These are phyloP conservation scores for Phaseolus lunatus DNA, from an alignment of 306 rosid species.

Conservation along the genomic window DNA sequence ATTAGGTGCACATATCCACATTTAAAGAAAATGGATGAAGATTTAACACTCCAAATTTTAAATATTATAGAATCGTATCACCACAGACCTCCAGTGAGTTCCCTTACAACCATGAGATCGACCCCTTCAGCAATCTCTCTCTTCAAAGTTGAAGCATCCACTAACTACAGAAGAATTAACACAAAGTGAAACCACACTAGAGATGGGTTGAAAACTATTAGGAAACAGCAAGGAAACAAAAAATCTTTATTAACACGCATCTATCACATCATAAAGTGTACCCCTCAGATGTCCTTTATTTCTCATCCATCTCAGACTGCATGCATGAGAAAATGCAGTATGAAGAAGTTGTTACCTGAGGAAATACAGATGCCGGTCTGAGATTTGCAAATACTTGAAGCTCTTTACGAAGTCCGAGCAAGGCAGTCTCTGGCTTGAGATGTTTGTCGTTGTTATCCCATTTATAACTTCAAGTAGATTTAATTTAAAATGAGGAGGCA, in stretches of 20 bases:
- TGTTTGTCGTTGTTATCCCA: slow-evolving; percentile 83
- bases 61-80: slow-evolving; percentile 9
- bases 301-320: too few species aligned
- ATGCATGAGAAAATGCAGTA: neutral
- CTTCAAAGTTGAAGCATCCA: slow-evolving; percentile 93
- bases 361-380: slow-evolving; percentile 80
- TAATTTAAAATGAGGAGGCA: too few species aligned
- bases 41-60: neutral
- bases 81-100: slow-evolving; percentile 90
- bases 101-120: slow-evolving; percentile 93
- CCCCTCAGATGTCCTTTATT: too few species aligned
- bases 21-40: slow-evolving; percentile 7
- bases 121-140: slow-evolving; percentile 88
- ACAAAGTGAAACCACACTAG: neutral
- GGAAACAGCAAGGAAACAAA: too few species aligned
- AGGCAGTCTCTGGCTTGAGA: slow-evolving; percentile 92
- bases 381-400: slow-evolving; percentile 86
- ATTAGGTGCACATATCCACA: slow-evolving; percentile 3
- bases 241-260: neutral
- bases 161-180: slow-evolving; percentile 56
- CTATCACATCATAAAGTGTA: neutral
- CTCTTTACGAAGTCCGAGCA: slow-evolving; percentile 74
- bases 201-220: neutral
- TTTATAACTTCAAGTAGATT: slow-evolving; percentile 61
- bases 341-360: slow-evolving; percentile 58